phyloP scores from a whole-genome alignment of 2,329 filamentous ascomycete genomes.

The Phialocephala subalpina region DNA sequence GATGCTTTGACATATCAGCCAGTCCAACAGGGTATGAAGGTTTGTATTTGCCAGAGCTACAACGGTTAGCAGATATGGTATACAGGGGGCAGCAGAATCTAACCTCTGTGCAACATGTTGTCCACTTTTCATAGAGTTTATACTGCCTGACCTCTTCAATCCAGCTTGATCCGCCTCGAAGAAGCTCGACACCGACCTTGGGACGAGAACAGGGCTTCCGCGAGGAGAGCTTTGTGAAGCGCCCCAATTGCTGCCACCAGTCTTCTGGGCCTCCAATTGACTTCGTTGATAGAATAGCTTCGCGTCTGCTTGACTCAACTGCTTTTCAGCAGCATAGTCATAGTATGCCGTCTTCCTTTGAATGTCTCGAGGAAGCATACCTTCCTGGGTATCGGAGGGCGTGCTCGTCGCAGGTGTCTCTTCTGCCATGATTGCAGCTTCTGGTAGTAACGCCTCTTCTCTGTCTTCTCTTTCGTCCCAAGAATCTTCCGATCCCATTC shows the following conservation, averaged over 20 bases:
- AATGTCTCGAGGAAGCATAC: constrained; percentile 67
- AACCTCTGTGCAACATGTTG: constrained; percentile 35
- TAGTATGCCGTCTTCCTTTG: constrained; percentile 85
- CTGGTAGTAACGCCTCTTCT: constrained; percentile 38
- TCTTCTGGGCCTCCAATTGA: constrained; percentile 61
- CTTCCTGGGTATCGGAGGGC: constrained; percentile 42
- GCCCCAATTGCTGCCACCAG: constrained; percentile 43
- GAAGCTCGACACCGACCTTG: constrained; percentile 37
- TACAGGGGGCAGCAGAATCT: neutral
- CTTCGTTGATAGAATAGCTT: constrained; percentile 96
- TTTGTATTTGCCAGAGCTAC: constrained; percentile 37
- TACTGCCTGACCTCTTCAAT: constrained; percentile 39
- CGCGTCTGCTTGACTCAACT: constrained; percentile 92
- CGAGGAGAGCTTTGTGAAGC: constrained; percentile 39
- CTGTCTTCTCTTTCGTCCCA: constrained; percentile 32
- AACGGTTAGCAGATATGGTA: constrained; percentile 9
- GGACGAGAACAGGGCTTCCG: constrained; percentile 41
- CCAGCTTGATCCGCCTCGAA: constrained; percentile 35
- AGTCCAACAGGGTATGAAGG: constrained; percentile 39
- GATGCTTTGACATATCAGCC: constrained; percentile 40
- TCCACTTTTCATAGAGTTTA: constrained; percentile 40
- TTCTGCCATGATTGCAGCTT: constrained; percentile 37
- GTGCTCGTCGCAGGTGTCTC: constrained; percentile 35
- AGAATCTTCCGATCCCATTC: constrained; percentile 27
- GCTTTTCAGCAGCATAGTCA: constrained; percentile 91